phyloP scores from a whole-genome alignment of 805 yeast genomes.

The Komagataella pseudopastoris region DNA sequence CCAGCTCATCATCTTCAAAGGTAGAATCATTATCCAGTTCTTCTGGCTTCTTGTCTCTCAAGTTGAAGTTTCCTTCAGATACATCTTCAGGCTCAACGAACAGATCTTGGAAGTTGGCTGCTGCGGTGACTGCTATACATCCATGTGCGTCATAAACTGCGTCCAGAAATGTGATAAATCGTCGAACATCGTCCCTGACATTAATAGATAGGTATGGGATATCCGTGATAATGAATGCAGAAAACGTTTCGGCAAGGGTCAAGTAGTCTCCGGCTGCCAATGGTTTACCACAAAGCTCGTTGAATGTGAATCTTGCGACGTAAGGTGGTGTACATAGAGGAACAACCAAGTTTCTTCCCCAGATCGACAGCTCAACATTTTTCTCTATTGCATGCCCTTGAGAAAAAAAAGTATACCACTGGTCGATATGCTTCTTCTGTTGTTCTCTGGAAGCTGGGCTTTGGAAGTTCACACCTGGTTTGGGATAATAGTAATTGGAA shows the following conservation, averaged over 20 bases:
- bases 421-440: slow-evolving; percentile 43
- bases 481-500: slow-evolving; percentile 66
- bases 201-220: slow-evolving; percentile 75
- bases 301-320: slow-evolving; percentile 85
- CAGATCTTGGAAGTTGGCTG: slow-evolving; percentile 69
- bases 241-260: slow-evolving; percentile 62
- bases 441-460: slow-evolving; percentile 35
- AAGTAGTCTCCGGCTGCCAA: slow-evolving; percentile 92
- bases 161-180: slow-evolving; percentile 90
- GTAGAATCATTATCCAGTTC: slow-evolving; percentile 14
- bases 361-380: slow-evolving; percentile 37
- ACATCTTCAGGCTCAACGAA: slow-evolving; percentile 73
- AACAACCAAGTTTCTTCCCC: slow-evolving; percentile 78
- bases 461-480: slow-evolving; percentile 40
- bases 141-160: slow-evolving; percentile 92
- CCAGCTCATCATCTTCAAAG: slow-evolving; percentile 45
- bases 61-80: slow-evolving; percentile 32
- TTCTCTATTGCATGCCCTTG: slow-evolving; percentile 34
- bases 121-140: slow-evolving; percentile 79
- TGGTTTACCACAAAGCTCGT: slow-evolving; percentile 76
- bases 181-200: slow-evolving; percentile 71
- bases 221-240: slow-evolving; percentile 79
- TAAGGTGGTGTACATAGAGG: slow-evolving; percentile 66
- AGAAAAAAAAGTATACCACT: slow-evolving; percentile 72
- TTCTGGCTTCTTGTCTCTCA: slow-evolving; percentile 9